Conservation (phyloP, 2,329 filamentous ascomycete species). For the Fusarium duplospermum region DNA sequence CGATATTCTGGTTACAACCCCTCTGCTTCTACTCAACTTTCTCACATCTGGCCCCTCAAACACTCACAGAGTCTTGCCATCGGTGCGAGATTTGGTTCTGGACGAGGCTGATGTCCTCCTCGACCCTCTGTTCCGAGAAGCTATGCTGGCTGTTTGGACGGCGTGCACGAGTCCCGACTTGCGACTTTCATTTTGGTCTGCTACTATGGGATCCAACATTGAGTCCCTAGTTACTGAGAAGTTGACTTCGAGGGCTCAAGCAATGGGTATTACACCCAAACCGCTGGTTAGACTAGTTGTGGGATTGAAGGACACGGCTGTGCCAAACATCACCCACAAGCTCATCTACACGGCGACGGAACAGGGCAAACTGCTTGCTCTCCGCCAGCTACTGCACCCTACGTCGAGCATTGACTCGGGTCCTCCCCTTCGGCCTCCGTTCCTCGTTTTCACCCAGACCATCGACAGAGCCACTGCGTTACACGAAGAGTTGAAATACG, state of each 20-base stretch:
- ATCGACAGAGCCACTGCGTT: conserved; percentile 90
- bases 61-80: conserved; percentile 66
- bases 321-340: conserved; percentile 91
- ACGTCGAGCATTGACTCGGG: conserved; percentile 66
- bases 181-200: conserved; percentile 88
- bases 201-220: conserved; percentile 94
- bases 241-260: conserved; percentile 65
- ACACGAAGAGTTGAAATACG: conserved; percentile 90
- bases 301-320: conserved; percentile 94
- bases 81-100: conserved; percentile 79
- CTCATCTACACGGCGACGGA: conserved; percentile 93
- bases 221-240: conserved; percentile 81
- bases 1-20: conserved; percentile 56
- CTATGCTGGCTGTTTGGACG: conserved; percentile 87
- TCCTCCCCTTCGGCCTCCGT: conserved; percentile 80
- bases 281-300: conserved; percentile 87
- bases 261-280: conserved; percentile 51
- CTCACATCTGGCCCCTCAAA: conserved; percentile 62
- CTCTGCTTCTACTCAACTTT: conserved; percentile 78
- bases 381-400: conserved; percentile 90
- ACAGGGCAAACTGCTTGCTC: conserved; percentile 89
- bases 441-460: conserved; percentile 96
- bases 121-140: conserved; percentile 88
- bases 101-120: conserved; percentile 97
- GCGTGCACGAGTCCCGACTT: conserved; percentile 78